Evolutionary conservation across 768 basidiomycete genomes (phyloP), one percentile per base, ranked within the genome.

Genomic region (Suillus weaverae): DNA sequence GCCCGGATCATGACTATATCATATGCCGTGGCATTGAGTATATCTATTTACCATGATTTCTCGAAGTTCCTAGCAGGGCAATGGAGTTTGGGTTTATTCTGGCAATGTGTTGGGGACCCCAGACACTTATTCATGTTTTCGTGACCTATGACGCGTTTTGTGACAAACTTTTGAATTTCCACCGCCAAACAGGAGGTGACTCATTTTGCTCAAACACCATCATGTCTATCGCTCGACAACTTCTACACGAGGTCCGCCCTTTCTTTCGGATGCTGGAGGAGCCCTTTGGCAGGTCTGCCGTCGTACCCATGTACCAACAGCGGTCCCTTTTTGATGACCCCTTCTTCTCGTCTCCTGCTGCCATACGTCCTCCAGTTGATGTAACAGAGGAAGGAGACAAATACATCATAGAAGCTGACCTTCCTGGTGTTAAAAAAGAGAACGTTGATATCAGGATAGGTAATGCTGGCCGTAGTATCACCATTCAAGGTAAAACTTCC

Each of bases 341-440:
- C 2, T 84, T 87, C 72, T 80, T 84, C 70, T 67, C 69, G 3
- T 66, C 74, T 11, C 74, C 75, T 20, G 55, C 67, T 26, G 66
- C 71, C 10, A 35, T 80, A 48, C 79, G 83, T 35, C 89, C 90
- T 18, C 84, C 87, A 0, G 80, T 93, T 7, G 91, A 94, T 67
- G 74, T 93, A 9, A 80, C 82, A 4, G 91, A 94, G 68, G 83
- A 87, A 64, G 85, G 83, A 1, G 81, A 86, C 73, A 79, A 81
- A 46, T 92, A 89, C 68, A 66, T 91, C 60, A 78, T 94, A 48
- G 89, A 92, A 70, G 90, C 90, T 2, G 92, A 94, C 70, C 70
- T 94, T 33, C 92, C 91, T 26, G 91, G 91, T 1, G 86, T 93
- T 33, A 87, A 85, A 73, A 91, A 88, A 79, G 90, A 92, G 69